Percentiles rank a stretch among this genome's conserved stretches.
Evolutionary conservation across 805 yeast species (phyloP).

Genomic region (Saturnispora besseyi): DNA sequence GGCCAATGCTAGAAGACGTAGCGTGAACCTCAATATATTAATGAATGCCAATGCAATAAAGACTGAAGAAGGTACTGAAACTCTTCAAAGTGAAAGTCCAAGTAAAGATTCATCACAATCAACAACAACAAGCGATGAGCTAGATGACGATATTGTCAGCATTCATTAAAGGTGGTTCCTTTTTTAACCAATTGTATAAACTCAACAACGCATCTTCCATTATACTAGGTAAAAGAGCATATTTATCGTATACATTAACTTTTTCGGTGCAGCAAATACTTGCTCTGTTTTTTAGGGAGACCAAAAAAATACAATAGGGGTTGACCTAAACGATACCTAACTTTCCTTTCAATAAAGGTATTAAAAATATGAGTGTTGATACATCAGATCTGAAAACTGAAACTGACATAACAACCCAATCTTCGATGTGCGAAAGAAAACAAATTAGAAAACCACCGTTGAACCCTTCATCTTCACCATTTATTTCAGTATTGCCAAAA

Average conservation of each 20-base stretch:
- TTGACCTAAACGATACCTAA: background rate
- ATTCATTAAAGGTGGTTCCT: background rate
- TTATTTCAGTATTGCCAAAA: background rate
- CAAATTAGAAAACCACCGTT: background rate
- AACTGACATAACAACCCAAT: background rate
- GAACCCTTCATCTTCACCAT: conserved; percentile 1
- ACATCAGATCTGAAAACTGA: background rate
- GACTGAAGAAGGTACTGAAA: background rate
- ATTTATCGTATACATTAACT: background rate
- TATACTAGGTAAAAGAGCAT: background rate
- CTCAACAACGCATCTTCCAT: no score
- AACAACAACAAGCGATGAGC: background rate
- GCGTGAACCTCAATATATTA: conserved; percentile 4
- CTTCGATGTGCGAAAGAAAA: background rate
- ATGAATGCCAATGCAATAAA: background rate
- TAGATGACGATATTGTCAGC: background rate
- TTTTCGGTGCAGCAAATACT: background rate
- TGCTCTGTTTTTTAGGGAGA: background rate
- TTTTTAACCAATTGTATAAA: background rate
- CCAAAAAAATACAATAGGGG: background rate
- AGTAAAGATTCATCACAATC: background rate
- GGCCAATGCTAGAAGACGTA: conserved; percentile 1
- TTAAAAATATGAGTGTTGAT: background rate
- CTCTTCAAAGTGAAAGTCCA: background rate
- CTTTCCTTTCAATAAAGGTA: background rate